Evolutionary conservation across 257 asterid genomes (phyloP), one percentile per base, ranked within the genome.

Genomic region (Ehretia macrophylla): DNA sequence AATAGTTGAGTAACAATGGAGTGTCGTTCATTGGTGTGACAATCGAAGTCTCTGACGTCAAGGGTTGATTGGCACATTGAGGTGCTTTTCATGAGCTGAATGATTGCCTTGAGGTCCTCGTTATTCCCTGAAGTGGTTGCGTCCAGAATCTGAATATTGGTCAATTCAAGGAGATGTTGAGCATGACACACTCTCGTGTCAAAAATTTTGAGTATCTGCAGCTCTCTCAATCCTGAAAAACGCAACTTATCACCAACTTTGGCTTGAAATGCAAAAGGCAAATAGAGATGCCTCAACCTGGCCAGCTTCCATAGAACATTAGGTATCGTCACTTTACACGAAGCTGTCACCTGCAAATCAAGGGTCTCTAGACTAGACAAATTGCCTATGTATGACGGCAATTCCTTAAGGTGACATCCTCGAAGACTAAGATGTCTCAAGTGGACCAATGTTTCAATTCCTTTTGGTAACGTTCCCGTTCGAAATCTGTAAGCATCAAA

Each of bases 381-480:
- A 6, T 44, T 47, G 17, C 57, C 42, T 0, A 49, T 27, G 9
- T 42, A 32, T 20, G 39, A 14, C 8, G 66, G 57, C 19, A 69
- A 49, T 8, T 40, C 38, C 5, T 63, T 14, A 20, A 69, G 32
- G 27, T 11, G 19, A 54, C 70, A 69, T 12, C 50, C 21, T n/a
- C 14, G 5, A 14, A 63, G 51, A 42, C 66, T 27, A 17, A 69
- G 60, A 55, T 69, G 51, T 51, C 60, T 56, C 50, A 62, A 38
- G 40, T 63, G 79, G 58, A 60, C 12, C 42, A 79, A 65, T 20
- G 58, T 68, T 19, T 69, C 75, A 8, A 72, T 69, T 45, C 38
- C 17, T 32, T 44, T 50, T 1, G 79, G 79, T 48, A 75, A 14
- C 47, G 2, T 42, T 46, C 58, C 59, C 0, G 35, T 58, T 5